Evolutionary conservation across 345 rosid species (phyloP).

Genomic region (Hypericum perforatum): DNA sequence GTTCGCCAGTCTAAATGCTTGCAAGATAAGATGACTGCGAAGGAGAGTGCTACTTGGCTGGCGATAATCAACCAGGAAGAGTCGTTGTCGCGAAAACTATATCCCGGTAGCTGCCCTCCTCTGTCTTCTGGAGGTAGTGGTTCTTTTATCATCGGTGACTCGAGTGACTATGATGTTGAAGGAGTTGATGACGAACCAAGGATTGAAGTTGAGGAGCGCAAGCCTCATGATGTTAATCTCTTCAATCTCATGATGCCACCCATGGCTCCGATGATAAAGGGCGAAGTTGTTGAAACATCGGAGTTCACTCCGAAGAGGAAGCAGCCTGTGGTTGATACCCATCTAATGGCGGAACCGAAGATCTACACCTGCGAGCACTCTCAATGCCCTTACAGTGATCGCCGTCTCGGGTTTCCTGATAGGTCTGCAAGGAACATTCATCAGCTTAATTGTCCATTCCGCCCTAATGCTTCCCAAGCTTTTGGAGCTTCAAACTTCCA

Average conservation of each 20-base stretch:
- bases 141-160: slow-evolving; percentile 37
- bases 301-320: slow-evolving; percentile 47
- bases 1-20: slow-evolving; percentile 77
- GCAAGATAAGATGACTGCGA: slow-evolving; percentile 89
- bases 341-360: slow-evolving; percentile 24
- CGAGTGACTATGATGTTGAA: slow-evolving; percentile 70
- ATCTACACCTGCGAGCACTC: slow-evolving; percentile 43
- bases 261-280: slow-evolving; percentile 37
- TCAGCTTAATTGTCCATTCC: slow-evolving; percentile 44
- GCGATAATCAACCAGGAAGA: slow-evolving; percentile 68
- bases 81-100: slow-evolving; percentile 43
- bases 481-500: slow-evolving; percentile 32
- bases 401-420: slow-evolving; percentile 40
- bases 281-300: slow-evolving; percentile 29
- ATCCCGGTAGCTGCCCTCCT: slow-evolving; percentile 48
- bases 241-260: slow-evolving; percentile 25
- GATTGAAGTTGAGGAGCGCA: slow-evolving; percentile 34
- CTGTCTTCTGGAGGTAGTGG: slow-evolving; percentile 36
- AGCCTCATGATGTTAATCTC: slow-evolving; percentile 32
- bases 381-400: slow-evolving; percentile 48
- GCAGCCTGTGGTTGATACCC: slow-evolving; percentile 24
- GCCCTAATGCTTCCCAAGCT: slow-evolving; percentile 21
- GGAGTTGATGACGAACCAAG: slow-evolving; percentile 29
- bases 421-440: slow-evolving; percentile 62
- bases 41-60: slow-evolving; percentile 80